Percentiles rank a stretch among this genome's conserved stretches.
phyloP scores from a whole-genome alignment of 2,329 filamentous ascomycete genomes.

The Neofusicoccum umdonicola region DNA sequence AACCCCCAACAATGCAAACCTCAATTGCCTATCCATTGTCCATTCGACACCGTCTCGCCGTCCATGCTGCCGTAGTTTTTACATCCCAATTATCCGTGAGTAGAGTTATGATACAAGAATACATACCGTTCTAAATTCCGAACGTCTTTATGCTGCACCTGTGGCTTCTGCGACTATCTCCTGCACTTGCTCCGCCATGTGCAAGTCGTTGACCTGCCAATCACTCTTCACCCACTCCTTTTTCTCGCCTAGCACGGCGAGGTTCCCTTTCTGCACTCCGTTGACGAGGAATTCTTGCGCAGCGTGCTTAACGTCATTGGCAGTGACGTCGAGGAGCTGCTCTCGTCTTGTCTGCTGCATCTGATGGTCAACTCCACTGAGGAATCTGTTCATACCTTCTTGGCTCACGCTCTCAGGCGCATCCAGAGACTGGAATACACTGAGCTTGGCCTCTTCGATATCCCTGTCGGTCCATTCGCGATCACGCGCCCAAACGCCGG shows the following conservation, averaged over 20 bases:
- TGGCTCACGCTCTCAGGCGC: constrained; percentile 82
- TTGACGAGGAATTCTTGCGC: constrained; percentile 81
- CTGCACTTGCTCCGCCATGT: constrained; percentile 47
- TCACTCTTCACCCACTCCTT: constrained; percentile 69
- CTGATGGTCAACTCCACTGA: constrained; percentile 79
- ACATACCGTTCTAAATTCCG: background rate
- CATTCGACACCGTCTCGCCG: constrained; percentile 1
- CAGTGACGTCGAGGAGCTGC: constrained; percentile 80
- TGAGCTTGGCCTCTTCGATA: constrained; percentile 92
- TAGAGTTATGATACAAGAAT: constrained; percentile 17
- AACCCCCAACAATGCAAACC: background rate
- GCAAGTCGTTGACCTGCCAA: constrained; percentile 77
- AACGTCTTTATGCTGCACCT: constrained; percentile 6
- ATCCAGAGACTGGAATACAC: constrained; percentile 88
- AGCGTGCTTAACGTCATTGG: constrained; percentile 73
- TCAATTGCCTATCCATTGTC: background rate
- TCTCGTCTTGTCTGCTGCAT: constrained; percentile 86
- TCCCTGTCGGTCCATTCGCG: constrained; percentile 79
- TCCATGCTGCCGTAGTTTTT: background rate
- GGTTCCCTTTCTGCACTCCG: constrained; percentile 55
- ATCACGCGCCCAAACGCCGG: constrained; percentile 79
- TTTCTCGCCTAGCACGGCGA: constrained; percentile 78
- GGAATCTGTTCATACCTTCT: constrained; percentile 82
- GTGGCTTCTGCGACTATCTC: constrained; percentile 18
- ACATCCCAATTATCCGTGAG: constrained; percentile 10